Percentiles rank a stretch among this genome's conserved stretches.
Evolutionary conservation across 2,329 filamentous ascomycete species (phyloP).

Genomic region (Fusarium xyrophilum): DNA sequence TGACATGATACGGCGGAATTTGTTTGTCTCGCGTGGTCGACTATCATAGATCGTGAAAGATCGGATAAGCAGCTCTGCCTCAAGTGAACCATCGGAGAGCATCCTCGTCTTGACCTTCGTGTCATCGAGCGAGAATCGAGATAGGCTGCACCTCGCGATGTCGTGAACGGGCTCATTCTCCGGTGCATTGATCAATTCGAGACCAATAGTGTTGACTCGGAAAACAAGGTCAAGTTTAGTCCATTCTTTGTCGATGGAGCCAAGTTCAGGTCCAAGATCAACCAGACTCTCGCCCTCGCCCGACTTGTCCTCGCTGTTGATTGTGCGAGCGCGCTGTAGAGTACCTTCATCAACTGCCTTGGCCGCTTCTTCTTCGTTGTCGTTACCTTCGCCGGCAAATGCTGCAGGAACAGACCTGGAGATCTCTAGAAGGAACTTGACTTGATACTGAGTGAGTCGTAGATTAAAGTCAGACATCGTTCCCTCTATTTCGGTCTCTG

Average conservation of each 20-base stretch:
- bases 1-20: conserved; percentile 98
- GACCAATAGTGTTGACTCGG: conserved; percentile 82
- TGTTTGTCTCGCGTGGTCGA: conserved; percentile 87
- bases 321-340: conserved; percentile 57
- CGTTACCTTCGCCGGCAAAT: conserved; percentile 73
- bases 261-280: conserved; percentile 73
- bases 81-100: conserved; percentile 88
- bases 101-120: conserved; percentile 91
- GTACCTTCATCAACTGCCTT: conserved; percentile 71
- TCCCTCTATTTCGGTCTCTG: conserved; percentile 90
- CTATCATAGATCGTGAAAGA: conserved; percentile 96
- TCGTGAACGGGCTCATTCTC: conserved; percentile 80
- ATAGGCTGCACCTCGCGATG: conserved; percentile 80
- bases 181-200: conserved; percentile 83
- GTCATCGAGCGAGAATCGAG: conserved; percentile 92
- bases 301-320: conserved; percentile 43
- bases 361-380: conserved; percentile 75
- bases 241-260: conserved; percentile 75
- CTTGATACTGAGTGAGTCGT: conserved; percentile 85
- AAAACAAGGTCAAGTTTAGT: conserved; percentile 94
- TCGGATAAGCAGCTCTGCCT: conserved; percentile 90
- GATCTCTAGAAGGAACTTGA: conserved; percentile 87
- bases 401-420: conserved; percentile 87
- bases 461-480: conserved; percentile 94
- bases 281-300: conserved; percentile 53